Conservation (phyloP, 2,329 filamentous ascomycete genomes). For the Aspergillus thermomutatus region DNA sequence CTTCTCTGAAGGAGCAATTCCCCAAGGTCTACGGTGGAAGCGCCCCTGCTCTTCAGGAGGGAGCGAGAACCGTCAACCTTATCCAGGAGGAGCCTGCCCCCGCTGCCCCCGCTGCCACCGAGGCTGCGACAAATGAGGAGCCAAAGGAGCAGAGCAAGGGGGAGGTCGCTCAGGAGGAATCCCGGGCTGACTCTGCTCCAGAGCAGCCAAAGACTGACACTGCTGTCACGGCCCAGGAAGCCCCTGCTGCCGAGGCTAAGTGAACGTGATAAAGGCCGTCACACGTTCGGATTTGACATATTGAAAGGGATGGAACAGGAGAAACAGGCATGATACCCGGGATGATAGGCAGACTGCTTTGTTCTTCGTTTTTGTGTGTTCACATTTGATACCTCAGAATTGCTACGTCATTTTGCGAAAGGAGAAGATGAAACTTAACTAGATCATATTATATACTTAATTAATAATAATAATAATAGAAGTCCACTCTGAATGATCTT, state of each 20-base stretch:
- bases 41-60: slow-evolving; percentile 49
- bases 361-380: slow-evolving; percentile 14
- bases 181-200: slow-evolving; percentile 4
- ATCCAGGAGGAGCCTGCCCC: slow-evolving; percentile 21
- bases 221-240: slow-evolving; percentile 19
- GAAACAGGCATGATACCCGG: slow-evolving; percentile 19
- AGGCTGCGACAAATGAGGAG: slow-evolving; percentile 9
- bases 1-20: slow-evolving; percentile 59
- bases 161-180: slow-evolving; percentile 12
- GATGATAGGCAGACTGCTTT: slow-evolving; percentile 10
- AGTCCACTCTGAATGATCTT: background rate
- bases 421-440: background rate
- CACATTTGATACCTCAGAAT: slow-evolving; percentile 16
- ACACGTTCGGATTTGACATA: background rate
- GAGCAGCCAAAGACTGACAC: slow-evolving; percentile 18
- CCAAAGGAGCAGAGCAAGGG: slow-evolving; percentile 17
- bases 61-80: slow-evolving; percentile 29
- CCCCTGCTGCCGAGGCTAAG: slow-evolving; percentile 12
- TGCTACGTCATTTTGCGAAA: slow-evolving; percentile 3
- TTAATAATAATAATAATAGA: slow-evolving; percentile 2
- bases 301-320: slow-evolving; percentile 8
- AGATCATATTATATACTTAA: background rate
- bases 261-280: slow-evolving; percentile 4
- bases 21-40: slow-evolving; percentile 78
- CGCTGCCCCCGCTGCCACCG: slow-evolving; percentile 2